Percentiles rank a stretch among this genome's conserved stretches.
Evolutionary conservation across 345 rosid genomes (phyloP).

Genomic region (Bruguiera sexangula): DNA sequence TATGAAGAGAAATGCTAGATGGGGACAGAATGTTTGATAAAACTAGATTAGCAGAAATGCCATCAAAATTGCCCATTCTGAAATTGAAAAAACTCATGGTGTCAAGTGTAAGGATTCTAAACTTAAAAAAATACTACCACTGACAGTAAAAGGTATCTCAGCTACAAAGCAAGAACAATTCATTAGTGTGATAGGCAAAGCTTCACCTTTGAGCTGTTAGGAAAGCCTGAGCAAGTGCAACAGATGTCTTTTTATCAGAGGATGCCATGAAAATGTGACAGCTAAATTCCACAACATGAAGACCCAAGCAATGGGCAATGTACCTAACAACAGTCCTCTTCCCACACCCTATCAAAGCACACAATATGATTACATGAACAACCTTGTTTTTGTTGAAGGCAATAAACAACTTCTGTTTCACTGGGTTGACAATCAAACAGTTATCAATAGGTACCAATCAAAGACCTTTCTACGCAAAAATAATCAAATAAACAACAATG

Average conservation of each 20-base stretch:
- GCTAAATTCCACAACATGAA: conserved; percentile 91
- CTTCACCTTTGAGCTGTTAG: conserved; percentile 76
- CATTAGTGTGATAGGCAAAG: neutral
- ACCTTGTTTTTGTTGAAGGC: neutral
- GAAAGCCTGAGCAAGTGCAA: conserved; percentile 80
- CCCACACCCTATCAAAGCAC: conserved; percentile 65
- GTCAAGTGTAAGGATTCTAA: too few species aligned
- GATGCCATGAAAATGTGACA: conserved; percentile 75
- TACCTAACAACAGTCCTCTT: conserved; percentile 83
- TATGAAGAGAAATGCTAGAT: conserved; percentile 3
- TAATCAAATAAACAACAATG: neutral
- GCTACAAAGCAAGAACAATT: too few species aligned
- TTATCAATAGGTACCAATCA: neutral
- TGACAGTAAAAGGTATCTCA: too few species aligned
- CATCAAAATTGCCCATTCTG: too few species aligned
- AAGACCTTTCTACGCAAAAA: neutral
- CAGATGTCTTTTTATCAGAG: conserved; percentile 68
- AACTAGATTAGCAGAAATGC: neutral
- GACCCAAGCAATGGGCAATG: conserved; percentile 68
- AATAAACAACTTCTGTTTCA: neutral
- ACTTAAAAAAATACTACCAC: too few species aligned
- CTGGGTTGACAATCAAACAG: neutral
- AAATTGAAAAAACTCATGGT: too few species aligned
- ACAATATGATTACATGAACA: conserved; percentile 1
- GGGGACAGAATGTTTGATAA: neutral